A percentile compares a stretch with the other conserved stretches of the same genome.
Conservation (phyloP, 129 eudicot species). For the Artemisia tridentata region DNA sequence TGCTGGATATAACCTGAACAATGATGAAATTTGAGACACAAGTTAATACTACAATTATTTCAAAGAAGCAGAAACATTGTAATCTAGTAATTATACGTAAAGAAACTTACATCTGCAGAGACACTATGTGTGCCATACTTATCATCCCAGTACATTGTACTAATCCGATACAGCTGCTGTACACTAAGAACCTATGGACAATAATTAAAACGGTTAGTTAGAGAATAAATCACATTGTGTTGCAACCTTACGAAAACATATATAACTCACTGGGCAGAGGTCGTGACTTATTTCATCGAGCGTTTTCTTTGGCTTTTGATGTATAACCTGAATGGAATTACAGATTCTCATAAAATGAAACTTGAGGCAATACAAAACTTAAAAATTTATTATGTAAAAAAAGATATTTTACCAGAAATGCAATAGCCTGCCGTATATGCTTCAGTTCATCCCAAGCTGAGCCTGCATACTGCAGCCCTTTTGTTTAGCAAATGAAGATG, state of each 20-base stretch:
- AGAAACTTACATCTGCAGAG: constrained; percentile 70
- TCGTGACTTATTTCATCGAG: constrained; percentile 76
- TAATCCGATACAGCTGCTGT: constrained; percentile 85
- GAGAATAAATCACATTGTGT: constrained; percentile 2
- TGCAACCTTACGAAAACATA: constrained; percentile 2
- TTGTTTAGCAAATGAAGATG: constrained; percentile 20
- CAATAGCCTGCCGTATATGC: constrained; percentile 96
- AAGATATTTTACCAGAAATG: constrained; percentile 60
- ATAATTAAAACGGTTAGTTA: constrained; percentile 16
- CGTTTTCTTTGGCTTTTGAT: constrained; percentile 94
- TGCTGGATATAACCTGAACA: constrained; percentile 73
- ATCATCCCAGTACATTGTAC: constrained; percentile 99
- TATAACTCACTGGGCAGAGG: constrained; percentile 88
- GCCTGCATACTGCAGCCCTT: constrained; percentile 85
- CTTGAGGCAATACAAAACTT: neutral
- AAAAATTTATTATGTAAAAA: neutral
- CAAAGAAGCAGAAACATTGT: neutral
- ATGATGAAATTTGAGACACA: constrained; percentile 3
- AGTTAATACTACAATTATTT: neutral
- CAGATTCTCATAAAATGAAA: constrained; percentile 9
- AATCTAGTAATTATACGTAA: constrained; percentile 7
- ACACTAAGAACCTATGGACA: constrained; percentile 71
- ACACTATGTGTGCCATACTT: constrained; percentile 94
- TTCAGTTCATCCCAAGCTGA: constrained; percentile 95
- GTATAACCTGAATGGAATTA: constrained; percentile 58